A percentile compares a stretch with the other conserved stretches of the same genome.
Evolutionary conservation across 2,329 filamentous ascomycete species (phyloP).

Genomic region (Ophiostoma piceae): DNA sequence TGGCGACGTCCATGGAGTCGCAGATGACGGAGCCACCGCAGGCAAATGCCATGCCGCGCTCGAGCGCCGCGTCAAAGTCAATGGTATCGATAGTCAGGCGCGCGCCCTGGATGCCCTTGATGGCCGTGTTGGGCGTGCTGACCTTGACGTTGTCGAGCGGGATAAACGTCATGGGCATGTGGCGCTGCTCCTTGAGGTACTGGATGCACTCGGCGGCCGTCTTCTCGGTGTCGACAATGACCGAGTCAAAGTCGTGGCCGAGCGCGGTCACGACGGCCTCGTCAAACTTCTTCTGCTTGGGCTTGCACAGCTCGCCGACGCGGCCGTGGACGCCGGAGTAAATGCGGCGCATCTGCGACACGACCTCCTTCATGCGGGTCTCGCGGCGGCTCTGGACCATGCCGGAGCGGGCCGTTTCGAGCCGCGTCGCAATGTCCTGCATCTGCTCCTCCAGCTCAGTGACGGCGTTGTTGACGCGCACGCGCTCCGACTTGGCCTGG

Average conservation of each 20-base stretch:
- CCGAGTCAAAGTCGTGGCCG: conserved; percentile 86
- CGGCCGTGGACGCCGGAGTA: conserved; percentile 89
- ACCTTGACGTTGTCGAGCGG: conserved; percentile 97
- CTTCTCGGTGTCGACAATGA: conserved; percentile 93
- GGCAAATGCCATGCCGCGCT: conserved; percentile 89
- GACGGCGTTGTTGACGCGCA: conserved; percentile 72
- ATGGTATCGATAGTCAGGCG: conserved; percentile 93
- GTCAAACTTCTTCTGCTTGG: conserved; percentile 95
- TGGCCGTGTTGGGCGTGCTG: conserved; percentile 78
- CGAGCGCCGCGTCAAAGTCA: conserved; percentile 81
- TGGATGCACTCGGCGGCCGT: conserved; percentile 90
- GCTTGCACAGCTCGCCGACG: conserved; percentile 85
- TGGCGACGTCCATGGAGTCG: conserved; percentile 79
- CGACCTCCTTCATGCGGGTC: conserved; percentile 70
- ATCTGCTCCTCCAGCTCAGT: conserved; percentile 92
- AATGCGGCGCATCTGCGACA: conserved; percentile 80
- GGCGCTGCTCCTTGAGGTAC: conserved; percentile 84
- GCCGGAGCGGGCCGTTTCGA: conserved; percentile 80
- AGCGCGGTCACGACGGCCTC: conserved; percentile 89
- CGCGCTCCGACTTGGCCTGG: conserved; percentile 73
- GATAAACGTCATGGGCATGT: conserved; percentile 86
- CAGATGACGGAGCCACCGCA: conserved; percentile 95
- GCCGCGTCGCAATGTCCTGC: conserved; percentile 69
- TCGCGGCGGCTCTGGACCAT: conserved; percentile 82
- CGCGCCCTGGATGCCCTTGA: conserved; percentile 83